A percentile compares a stretch with the other conserved stretches of the same genome.
Evolutionary conservation across 2,329 filamentous ascomycete genomes (phyloP).

Genomic region (Aschersonia sp.): DNA sequence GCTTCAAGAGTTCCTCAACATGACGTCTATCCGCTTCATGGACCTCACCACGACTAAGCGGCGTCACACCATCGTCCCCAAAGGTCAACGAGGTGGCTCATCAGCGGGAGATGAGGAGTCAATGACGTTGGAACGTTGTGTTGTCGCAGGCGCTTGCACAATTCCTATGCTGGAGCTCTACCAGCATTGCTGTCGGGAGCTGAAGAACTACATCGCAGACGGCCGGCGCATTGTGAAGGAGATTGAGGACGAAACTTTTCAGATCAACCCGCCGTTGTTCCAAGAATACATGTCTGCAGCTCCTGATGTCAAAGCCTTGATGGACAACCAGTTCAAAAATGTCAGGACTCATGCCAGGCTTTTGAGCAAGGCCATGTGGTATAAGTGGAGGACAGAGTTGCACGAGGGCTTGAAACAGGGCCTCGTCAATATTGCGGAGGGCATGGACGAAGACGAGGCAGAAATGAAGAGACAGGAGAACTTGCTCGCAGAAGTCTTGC

Average conservation of each 20-base stretch:
- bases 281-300: constrained; percentile 79
- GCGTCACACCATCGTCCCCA: constrained; percentile 62
- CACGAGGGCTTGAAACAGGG: constrained; percentile 69
- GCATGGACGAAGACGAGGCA: constrained; percentile 61
- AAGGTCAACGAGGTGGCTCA: constrained; percentile 26
- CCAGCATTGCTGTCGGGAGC: constrained; percentile 86
- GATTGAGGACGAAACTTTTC: constrained; percentile 76
- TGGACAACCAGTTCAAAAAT: constrained; percentile 97
- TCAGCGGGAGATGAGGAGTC: constrained; percentile 31
- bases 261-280: constrained; percentile 84
- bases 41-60: constrained; percentile 94
- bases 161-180: constrained; percentile 89
- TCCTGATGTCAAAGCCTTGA: constrained; percentile 66
- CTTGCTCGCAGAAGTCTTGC: constrained; percentile 53
- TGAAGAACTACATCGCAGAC: constrained; percentile 94
- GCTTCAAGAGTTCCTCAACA: constrained; percentile 81
- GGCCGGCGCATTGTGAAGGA: constrained; percentile 79
- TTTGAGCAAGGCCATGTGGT: constrained; percentile 93
- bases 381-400: constrained; percentile 89
- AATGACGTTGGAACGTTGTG: constrained; percentile 56
- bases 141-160: constrained; percentile 81
- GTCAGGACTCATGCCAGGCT: constrained; percentile 86
- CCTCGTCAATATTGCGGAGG: constrained; percentile 58
- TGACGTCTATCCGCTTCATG: constrained; percentile 97
- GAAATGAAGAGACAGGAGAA: constrained; percentile 53